A percentile compares a stretch with the other conserved stretches of the same genome.
These are phyloP conservation scores for Diplodia scrobiculata DNA, from an alignment of 2,329 filamentous ascomycete genomes.

Conservation along the genomic window DNA sequence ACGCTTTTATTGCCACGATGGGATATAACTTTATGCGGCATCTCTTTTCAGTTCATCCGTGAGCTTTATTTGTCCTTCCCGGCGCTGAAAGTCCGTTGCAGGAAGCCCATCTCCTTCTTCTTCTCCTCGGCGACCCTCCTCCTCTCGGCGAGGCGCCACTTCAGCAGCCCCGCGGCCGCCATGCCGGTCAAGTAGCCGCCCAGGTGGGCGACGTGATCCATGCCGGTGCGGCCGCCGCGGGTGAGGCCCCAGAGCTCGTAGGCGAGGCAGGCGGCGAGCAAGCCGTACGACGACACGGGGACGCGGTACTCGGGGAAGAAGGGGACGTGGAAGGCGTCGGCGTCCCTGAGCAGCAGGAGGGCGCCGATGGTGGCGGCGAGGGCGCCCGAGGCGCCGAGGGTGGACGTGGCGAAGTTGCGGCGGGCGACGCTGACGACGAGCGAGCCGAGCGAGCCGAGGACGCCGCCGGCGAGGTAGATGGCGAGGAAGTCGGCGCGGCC, in stretches of 20 bases:
- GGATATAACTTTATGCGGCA: not conserved
- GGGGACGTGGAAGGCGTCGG: conserved; percentile 40
- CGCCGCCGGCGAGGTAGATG: conserved; percentile 41
- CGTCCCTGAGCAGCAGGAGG: conserved; percentile 40
- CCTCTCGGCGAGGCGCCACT: conserved; percentile 33
- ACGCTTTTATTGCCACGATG: not conserved
- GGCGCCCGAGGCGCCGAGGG: conserved; percentile 41
- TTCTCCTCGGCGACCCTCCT: conserved; percentile 25
- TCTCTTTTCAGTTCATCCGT: not conserved
- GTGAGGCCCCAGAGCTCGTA: conserved; percentile 36
- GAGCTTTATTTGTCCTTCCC: not conserved
- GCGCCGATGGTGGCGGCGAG: conserved; percentile 41
- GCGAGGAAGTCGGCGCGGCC: conserved; percentile 42
- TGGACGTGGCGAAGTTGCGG: conserved; percentile 35
- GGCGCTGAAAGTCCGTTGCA: not conserved
- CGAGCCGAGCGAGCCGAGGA: conserved; percentile 37
- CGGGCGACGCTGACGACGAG: conserved; percentile 40
- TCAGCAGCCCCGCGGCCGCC: conserved; percentile 37
- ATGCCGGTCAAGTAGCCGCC: conserved; percentile 40
- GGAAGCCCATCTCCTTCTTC: conserved; percentile 27
- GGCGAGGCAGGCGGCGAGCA: conserved; percentile 37
- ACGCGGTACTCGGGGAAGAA: conserved; percentile 31
- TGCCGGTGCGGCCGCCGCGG: conserved; percentile 28
- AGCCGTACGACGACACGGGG: conserved; percentile 38
- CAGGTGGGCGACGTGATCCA: conserved; percentile 45